Evolutionary conservation across 768 basidiomycete genomes (phyloP), one percentile per base, ranked within the genome.

Genomic region (Kwoniella shandongensis): DNA sequence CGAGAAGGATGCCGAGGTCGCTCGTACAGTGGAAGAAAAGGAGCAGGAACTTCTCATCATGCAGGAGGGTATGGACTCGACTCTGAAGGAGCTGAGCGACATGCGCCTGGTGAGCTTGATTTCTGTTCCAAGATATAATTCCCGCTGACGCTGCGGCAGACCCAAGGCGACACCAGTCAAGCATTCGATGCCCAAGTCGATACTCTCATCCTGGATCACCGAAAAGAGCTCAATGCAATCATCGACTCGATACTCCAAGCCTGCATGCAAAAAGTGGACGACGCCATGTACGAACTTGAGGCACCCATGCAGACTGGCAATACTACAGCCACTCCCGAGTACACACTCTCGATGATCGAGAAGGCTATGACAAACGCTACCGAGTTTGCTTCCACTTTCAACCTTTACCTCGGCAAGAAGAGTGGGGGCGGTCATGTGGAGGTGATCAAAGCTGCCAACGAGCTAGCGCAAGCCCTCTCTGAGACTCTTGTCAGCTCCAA

Each of bases 241-340:
- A 98, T 99, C 69, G 94, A 99, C 78, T 98, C 94, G 0, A 97
- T 98, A 72, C 80, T 99, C 20, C 90, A 96, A 74, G 89, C 91
- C 3, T 97, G 94, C 75, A 88, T 96, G 27, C 88, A 92, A 65
- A 98, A 98, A 77, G 87, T 99, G 23, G 96, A 99, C 65, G 93
- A 98, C 70, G 84, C 91, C 4, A 89, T 98, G 66, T 99, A 98
- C 77, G 96, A 98, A 76, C 83, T 99, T 39, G 94, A 99, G 77
- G 96, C 96, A 3, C 91, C 91, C 2, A 88, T 89, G 38, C 89
- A 91, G 69, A 88, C 88, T 3, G 96, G 94, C 35, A 97, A 98
- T 78, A 83, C 87, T 66, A 94, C 89, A 72, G 91, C 94, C n/a
- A 98, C 96, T 0, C 96, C 96, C 3, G 94, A 97, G 75, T 98